These are phyloP conservation scores for Phialocephala subalpina DNA, from an alignment of 2,329 filamentous ascomycete species.

Conservation along the genomic window DNA sequence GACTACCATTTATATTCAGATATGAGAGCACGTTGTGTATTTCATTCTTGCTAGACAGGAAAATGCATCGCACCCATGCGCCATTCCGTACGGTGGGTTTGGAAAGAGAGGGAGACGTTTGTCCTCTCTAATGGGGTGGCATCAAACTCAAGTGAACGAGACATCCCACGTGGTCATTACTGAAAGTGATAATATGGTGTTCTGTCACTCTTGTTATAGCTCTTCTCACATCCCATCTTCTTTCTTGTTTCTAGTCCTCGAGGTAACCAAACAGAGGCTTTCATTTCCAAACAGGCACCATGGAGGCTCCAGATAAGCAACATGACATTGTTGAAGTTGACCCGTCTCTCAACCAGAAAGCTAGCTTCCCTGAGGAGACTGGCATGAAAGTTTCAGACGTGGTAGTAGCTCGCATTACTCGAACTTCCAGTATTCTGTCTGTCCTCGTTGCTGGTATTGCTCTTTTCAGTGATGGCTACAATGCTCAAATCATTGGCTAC, in stretches of 20 bases:
- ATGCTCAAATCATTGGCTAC: slow-evolving; percentile 47
- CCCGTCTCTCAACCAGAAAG: not conserved
- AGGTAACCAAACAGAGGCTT: no score
- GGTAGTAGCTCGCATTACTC: slow-evolving; percentile 18
- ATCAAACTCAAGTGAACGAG: no score
- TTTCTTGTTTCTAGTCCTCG: no score
- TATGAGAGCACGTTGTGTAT: not conserved
- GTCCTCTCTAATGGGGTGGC: no score
- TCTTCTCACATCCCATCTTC: no score
- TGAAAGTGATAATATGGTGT: no score
- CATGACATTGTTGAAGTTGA: not conserved
- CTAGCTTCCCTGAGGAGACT: not conserved
- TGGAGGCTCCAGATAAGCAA: not conserved
- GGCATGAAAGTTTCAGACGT: slow-evolving; percentile 6
- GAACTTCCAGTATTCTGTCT: slow-evolving; percentile 43
- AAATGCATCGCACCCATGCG: not conserved
- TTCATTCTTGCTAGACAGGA: not conserved
- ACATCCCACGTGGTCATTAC: no score
- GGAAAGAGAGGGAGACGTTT: no score
- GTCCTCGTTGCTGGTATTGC: slow-evolving; percentile 48
- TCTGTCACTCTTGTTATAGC: no score
- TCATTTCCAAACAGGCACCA: no score
- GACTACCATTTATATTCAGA: slow-evolving; percentile 4
- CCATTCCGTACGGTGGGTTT: not conserved
- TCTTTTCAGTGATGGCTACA: slow-evolving; percentile 49